Evolutionary conservation across 2,329 filamentous ascomycete genomes (phyloP).

Genomic region (Curvularia verruculosa): DNA sequence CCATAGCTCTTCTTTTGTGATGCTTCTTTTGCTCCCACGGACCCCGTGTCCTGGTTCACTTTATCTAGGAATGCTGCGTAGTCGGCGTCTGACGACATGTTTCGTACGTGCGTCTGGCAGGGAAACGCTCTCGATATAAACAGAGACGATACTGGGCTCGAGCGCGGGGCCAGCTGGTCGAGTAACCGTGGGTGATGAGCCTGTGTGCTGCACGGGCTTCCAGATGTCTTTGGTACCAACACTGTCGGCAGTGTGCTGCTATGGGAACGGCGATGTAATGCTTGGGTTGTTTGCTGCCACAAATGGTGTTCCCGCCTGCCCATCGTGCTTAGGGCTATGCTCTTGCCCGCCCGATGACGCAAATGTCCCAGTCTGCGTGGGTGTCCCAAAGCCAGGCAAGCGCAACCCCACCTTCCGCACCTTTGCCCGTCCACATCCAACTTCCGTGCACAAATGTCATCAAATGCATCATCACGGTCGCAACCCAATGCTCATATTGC

Average conservation of each 20-base stretch:
- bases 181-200: neutral
- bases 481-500: neutral
- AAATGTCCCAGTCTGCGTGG: slow-evolving; percentile 15
- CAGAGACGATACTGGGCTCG: neutral
- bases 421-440: neutral
- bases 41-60: slow-evolving; percentile 71
- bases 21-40: slow-evolving; percentile 30
- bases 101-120: slow-evolving; percentile 20
- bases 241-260: neutral
- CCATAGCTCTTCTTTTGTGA: slow-evolving; percentile 35
- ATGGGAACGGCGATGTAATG: neutral
- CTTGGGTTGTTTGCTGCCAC: neutral
- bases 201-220: neutral
- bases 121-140: neutral
- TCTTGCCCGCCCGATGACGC: slow-evolving; percentile 35
- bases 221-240: neutral
- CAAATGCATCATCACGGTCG: neutral
- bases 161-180: neutral
- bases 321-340: slow-evolving; percentile 20
- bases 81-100: slow-evolving; percentile 77
- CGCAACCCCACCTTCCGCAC: slow-evolving; percentile 6
- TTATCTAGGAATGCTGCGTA: slow-evolving; percentile 87
- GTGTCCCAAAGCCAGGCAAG: slow-evolving; percentile 15
- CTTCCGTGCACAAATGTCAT: neutral
- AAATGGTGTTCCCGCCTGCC: slow-evolving; percentile 15